Conservation (phyloP, 1,284 basidiomycete species). For the Apiotrichum sp. region DNA sequence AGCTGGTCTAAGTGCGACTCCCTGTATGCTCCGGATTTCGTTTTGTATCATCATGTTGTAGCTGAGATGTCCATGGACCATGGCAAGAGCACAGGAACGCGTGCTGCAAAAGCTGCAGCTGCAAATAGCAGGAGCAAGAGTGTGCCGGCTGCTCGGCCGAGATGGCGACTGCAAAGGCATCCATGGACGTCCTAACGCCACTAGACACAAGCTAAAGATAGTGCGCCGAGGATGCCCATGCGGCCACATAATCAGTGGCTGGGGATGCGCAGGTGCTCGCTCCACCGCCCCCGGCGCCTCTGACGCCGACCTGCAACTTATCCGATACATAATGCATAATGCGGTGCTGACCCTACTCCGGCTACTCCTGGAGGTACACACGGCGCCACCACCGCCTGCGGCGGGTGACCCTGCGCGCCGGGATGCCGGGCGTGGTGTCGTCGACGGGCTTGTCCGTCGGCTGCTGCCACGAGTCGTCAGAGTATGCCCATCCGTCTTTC, state of each 20-base stretch:
- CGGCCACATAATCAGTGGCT: too few species aligned
- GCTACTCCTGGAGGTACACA: conserved; percentile 8
- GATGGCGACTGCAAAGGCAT: too few species aligned
- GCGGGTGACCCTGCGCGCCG: conserved; percentile 11
- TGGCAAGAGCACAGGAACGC: neutral
- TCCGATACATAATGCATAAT: neutral
- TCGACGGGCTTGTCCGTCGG: conserved; percentile 3
- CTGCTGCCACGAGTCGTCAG: conserved; percentile 43
- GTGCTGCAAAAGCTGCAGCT: neutral
- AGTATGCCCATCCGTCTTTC: conserved; percentile 44
- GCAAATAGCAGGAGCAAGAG: too few species aligned
- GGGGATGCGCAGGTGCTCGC: too few species aligned
- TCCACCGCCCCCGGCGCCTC: too few species aligned
- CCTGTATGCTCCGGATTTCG: too few species aligned
- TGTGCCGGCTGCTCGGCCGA: too few species aligned
- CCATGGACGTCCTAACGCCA: too few species aligned
- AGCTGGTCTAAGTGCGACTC: too few species aligned
- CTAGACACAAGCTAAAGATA: too few species aligned
- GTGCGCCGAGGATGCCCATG: too few species aligned
- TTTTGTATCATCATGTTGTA: neutral
- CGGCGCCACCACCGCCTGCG: conserved; percentile 18
- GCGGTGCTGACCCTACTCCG: neutral
- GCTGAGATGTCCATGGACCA: neutral
- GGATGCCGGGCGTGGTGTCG: neutral
- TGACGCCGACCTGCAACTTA: too few species aligned